Evolutionary conservation across 106 monocot genomes (phyloP).

Genomic region (Posidonia australis): DNA sequence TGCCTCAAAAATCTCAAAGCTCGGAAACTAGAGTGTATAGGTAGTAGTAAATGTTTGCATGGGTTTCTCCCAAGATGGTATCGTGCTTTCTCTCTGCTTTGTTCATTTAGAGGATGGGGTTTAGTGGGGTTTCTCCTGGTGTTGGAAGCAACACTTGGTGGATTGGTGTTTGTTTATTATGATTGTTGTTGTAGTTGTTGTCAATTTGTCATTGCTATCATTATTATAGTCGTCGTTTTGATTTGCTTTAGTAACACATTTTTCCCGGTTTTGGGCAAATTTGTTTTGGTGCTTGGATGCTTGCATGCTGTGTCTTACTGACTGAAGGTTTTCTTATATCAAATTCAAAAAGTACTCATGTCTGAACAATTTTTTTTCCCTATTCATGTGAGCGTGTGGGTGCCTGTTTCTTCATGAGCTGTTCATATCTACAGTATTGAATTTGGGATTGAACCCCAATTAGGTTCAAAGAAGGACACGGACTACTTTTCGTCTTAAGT

Average conservation of each 20-base stretch:
- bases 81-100: neutral
- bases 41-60: neutral
- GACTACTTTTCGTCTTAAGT: neutral
- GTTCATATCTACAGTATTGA: neutral
- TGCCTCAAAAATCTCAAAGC: constrained; percentile 8
- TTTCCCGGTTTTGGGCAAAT: constrained; percentile 4
- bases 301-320: too few relatives aligned
- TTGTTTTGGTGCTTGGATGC: constrained; percentile 4
- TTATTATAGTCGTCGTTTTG: neutral
- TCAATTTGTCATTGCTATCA: too few relatives aligned
- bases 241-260: neutral
- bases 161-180: neutral
- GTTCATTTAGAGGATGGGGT: constrained; percentile 3
- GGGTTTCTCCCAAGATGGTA: neutral
- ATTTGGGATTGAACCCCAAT: neutral
- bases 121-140: neutral
- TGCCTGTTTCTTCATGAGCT: neutral
- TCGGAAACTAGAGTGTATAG: neutral
- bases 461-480: neutral
- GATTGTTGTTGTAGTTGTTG: neutral
- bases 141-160: constrained; percentile 12
- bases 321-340: neutral
- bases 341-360: neutral
- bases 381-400: neutral
- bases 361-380: neutral